Percentiles rank a stretch among this genome's conserved stretches.
These are phyloP conservation scores for Annulohypoxylon stygium DNA, from an alignment of 495 filamentous ascomycete species.

Conservation along the genomic window DNA sequence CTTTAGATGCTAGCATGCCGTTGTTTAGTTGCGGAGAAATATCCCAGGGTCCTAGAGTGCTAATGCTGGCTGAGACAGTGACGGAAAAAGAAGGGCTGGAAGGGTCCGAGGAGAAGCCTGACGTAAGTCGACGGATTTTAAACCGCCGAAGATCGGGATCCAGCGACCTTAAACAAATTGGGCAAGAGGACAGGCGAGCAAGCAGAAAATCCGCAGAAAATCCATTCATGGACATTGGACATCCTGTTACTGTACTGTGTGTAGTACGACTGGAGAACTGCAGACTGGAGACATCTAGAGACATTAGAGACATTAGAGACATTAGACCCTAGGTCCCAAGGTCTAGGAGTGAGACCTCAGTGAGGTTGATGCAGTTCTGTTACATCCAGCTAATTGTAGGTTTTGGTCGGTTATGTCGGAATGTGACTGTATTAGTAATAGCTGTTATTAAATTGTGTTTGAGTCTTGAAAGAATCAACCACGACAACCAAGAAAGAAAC, in stretches of 20 bases:
- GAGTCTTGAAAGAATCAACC: background rate
- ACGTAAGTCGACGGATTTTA: conserved; percentile 42
- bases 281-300: too few species aligned
- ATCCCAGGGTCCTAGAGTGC: conserved; percentile 3
- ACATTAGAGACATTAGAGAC: background rate
- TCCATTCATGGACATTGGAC: background rate
- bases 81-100: conserved; percentile 30
- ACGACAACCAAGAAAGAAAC: background rate
- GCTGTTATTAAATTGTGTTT: background rate
- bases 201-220: background rate
- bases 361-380: conserved; percentile 15
- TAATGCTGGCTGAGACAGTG: conserved; percentile 34
- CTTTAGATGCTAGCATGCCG: conserved; percentile 13
- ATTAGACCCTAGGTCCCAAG: background rate
- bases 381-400: background rate
- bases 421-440: conserved; percentile 7
- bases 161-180: conserved; percentile 41
- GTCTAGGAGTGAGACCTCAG: conserved; percentile 6
- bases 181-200: conserved; percentile 47
- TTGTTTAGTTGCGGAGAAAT: conserved; percentile 34
- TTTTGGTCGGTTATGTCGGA: conserved; percentile 16
- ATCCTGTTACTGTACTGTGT: conserved; percentile 24
- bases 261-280: background rate
- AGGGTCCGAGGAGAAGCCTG: conserved; percentile 41
- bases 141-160: conserved; percentile 45